Evolutionary conservation across 2,329 filamentous ascomycete genomes (phyloP).

Genomic region (Fusarium odoratissimum): DNA sequence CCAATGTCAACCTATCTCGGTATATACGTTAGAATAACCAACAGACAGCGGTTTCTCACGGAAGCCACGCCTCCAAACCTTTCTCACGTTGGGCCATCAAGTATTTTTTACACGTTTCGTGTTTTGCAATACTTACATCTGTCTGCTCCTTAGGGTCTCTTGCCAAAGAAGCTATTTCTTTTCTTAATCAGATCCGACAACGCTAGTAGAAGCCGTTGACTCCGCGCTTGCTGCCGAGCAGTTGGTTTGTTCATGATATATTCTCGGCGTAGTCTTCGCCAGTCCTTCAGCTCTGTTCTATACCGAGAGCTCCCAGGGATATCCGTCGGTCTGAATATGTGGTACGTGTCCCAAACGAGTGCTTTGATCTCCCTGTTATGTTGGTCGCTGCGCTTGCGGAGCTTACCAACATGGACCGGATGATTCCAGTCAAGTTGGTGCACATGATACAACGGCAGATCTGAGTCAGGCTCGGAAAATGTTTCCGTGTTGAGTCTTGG

Average conservation of each 20-base stretch:
- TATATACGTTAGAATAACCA: too few relatives aligned
- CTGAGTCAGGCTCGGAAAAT: background rate
- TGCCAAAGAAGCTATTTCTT: background rate
- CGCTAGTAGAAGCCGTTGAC: background rate
- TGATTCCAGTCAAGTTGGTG: constrained; percentile 9
- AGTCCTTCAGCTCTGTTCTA: background rate
- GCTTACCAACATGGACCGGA: background rate
- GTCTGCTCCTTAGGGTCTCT: background rate
- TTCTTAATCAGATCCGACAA: background rate
- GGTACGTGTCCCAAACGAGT: constrained; percentile 8
- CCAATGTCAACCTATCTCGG: background rate
- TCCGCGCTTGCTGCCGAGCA: background rate
- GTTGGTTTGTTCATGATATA: background rate
- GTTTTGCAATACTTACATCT: background rate
- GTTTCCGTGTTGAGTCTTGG: background rate
- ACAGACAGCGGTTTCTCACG: background rate
- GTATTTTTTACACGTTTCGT: background rate
- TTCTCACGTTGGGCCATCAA: background rate
- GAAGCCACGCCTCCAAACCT: background rate
- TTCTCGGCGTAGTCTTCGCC: constrained; percentile 2
- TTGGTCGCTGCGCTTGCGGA: background rate
- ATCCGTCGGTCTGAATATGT: background rate
- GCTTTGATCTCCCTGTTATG: constrained; percentile 3
- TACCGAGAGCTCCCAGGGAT: background rate
- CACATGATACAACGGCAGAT: constrained; percentile 5